phyloP scores from a whole-genome alignment of 345 rosid species.

The Bretschneidera sinensis region DNA sequence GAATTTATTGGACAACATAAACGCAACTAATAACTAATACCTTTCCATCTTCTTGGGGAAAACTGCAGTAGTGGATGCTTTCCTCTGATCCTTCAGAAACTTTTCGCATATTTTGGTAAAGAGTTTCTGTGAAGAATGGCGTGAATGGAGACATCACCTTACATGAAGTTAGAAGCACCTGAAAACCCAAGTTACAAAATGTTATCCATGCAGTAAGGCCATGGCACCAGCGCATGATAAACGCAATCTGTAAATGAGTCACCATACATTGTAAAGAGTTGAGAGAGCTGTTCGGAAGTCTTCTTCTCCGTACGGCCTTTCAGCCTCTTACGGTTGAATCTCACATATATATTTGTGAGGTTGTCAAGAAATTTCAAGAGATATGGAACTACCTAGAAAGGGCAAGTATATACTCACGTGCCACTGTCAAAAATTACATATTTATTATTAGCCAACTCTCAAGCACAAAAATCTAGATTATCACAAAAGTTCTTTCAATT shows the following conservation, averaged over 20 bases:
- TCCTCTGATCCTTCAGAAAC: slow-evolving; percentile 66
- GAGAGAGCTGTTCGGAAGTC: slow-evolving; percentile 89
- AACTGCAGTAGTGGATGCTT: slow-evolving; percentile 80
- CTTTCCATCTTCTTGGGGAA: slow-evolving; percentile 81
- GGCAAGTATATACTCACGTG: too few species aligned
- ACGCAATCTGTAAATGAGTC: neutral
- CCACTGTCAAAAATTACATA: too few species aligned
- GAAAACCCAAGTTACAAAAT: slow-evolving; percentile 24
- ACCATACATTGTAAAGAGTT: slow-evolving; percentile 80
- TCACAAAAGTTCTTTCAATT: too few species aligned
- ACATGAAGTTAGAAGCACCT: slow-evolving; percentile 95
- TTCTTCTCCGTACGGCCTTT: slow-evolving; percentile 94
- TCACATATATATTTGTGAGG: slow-evolving; percentile 94
- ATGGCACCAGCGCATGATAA: neutral
- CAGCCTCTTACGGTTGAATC: slow-evolving; percentile 94
- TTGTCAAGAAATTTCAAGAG: slow-evolving; percentile 91
- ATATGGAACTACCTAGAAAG: slow-evolving; percentile 81
- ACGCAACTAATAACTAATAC: slow-evolving; percentile 31
- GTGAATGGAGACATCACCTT: slow-evolving; percentile 98
- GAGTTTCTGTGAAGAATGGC: slow-evolving; percentile 91
- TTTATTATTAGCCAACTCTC: too few species aligned
- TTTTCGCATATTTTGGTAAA: slow-evolving; percentile 93
- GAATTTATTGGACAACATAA: slow-evolving; percentile 5
- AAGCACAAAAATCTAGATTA: too few species aligned
- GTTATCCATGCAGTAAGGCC: neutral